Conservation (phyloP, 768 basidiomycete genomes). For the Amanita molliuscula region DNA sequence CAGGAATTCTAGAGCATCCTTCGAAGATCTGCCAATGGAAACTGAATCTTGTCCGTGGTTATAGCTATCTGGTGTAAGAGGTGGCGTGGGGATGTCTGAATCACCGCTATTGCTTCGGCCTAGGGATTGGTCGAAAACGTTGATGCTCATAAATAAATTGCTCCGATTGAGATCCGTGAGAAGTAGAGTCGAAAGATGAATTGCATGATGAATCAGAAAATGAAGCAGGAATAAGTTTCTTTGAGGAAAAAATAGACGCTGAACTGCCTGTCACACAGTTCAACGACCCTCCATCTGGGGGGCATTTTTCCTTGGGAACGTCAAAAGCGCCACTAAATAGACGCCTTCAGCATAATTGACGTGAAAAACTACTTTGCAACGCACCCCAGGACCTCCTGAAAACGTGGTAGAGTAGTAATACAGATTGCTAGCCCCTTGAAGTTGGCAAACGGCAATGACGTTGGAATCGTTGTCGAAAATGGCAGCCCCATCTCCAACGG, state of each 20-base stretch:
- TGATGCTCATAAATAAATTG: slow-evolving; percentile 3
- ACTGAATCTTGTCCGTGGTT: slow-evolving; percentile 23
- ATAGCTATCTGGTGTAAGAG: slow-evolving; percentile 67
- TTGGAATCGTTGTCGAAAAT: slow-evolving; percentile 67
- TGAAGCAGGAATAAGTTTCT: slow-evolving; percentile 6
- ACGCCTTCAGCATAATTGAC: slow-evolving; percentile 6
- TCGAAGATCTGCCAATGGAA: slow-evolving; percentile 27
- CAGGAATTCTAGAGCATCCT: slow-evolving; percentile 68
- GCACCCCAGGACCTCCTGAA: slow-evolving; percentile 87
- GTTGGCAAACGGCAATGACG: slow-evolving; percentile 79
- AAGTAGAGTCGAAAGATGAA: slow-evolving; percentile 12
- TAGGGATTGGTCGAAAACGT: slow-evolving; percentile 17
- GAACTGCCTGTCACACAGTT: slow-evolving; percentile 90
- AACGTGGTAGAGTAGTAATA: slow-evolving; percentile 91
- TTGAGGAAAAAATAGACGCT: slow-evolving; percentile 38
- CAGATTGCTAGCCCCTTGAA: slow-evolving; percentile 71
- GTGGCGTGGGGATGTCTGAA: slow-evolving; percentile 56
- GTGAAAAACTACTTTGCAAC: slow-evolving; percentile 16
- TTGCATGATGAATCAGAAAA: slow-evolving; percentile 14
- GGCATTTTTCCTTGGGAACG: slow-evolving; percentile 85
- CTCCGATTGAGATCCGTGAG: slow-evolving; percentile 8
- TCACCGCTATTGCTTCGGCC: slow-evolving; percentile 28
- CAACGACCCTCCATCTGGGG: slow-evolving; percentile 92
- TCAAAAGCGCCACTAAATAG: slow-evolving; percentile 88
- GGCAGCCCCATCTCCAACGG: slow-evolving; percentile 96